Evolutionary conservation across 306 rosid species (phyloP).

Genomic region (Ochetophila trinervis): DNA sequence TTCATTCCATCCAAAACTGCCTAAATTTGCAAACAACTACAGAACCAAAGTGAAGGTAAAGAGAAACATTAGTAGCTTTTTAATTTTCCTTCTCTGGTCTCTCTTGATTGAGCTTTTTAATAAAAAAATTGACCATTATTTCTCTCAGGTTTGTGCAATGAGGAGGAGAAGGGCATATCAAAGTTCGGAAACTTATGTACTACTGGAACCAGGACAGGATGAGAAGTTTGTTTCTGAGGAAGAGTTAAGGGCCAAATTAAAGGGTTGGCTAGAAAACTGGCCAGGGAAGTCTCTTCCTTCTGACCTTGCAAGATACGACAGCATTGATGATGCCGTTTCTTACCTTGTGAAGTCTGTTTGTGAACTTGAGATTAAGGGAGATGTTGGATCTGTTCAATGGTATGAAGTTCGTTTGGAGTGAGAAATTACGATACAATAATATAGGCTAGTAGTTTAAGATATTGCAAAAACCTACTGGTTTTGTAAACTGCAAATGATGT

Average conservation of each 20-base stretch:
- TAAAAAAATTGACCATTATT: background rate
- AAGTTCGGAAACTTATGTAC: constrained; percentile 66
- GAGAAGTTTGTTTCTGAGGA: constrained; percentile 78
- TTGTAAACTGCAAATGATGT: no score
- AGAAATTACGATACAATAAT: constrained; percentile 3
- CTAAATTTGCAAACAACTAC: constrained; percentile 6
- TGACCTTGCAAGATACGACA: constrained; percentile 68
- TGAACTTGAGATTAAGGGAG: constrained; percentile 86
- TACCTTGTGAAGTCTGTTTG: constrained; percentile 64
- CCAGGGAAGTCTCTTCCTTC: constrained; percentile 71
- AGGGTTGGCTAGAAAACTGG: constrained; percentile 73
- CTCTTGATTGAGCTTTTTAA: no score
- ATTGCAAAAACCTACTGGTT: no score
- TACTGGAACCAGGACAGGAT: constrained; percentile 78
- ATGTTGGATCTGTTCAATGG: constrained; percentile 83
- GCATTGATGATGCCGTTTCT: constrained; percentile 75
- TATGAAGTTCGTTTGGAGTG: constrained; percentile 75
- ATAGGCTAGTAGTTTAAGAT: no score
- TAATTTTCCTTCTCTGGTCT: background rate
- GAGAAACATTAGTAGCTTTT: background rate
- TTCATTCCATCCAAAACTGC: constrained; percentile 28
- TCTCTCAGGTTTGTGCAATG: constrained; percentile 42
- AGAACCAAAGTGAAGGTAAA: constrained; percentile 42
- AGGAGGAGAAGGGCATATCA: constrained; percentile 70
- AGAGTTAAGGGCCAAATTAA: constrained; percentile 57